Conservation (phyloP, 768 basidiomycete species). For the Lactifluus pinguis region DNA sequence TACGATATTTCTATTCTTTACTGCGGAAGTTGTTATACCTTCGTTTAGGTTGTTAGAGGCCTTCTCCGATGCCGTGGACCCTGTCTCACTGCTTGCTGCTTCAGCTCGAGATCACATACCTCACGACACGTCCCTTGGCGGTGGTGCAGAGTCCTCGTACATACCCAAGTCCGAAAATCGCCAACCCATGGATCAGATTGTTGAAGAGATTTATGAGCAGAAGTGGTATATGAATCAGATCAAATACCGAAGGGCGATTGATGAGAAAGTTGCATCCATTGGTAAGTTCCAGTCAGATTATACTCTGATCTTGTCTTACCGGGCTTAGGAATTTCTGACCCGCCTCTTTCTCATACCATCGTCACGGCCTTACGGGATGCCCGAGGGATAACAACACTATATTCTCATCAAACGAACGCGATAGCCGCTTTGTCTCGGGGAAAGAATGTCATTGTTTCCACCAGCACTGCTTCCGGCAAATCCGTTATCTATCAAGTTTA, state of each 20-base stretch:
- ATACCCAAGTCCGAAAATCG: constrained; percentile 40
- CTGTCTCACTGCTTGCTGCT: constrained; percentile 51
- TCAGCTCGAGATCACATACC: constrained; percentile 69
- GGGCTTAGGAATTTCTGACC: constrained; percentile 37
- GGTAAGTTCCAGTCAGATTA: constrained; percentile 32
- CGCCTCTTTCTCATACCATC: constrained; percentile 51
- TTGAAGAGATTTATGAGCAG: constrained; percentile 48
- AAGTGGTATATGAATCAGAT: constrained; percentile 70
- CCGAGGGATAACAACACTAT: constrained; percentile 55
- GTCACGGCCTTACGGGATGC: constrained; percentile 44
- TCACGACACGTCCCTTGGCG: constrained; percentile 38
- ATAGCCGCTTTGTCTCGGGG: constrained; percentile 51
- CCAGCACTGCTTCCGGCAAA: constrained; percentile 85
- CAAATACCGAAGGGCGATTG: constrained; percentile 42
- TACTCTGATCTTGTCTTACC: neutral
- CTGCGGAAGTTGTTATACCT: neutral
- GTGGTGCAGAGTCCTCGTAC: constrained; percentile 8
- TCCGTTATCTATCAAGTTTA: constrained; percentile 77
- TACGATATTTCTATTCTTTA: constrained; percentile 32
- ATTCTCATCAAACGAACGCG: constrained; percentile 62
- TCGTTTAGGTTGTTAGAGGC: constrained; percentile 49
- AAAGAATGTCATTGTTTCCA: constrained; percentile 78
- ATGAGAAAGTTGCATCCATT: constrained; percentile 40
- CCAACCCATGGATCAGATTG: constrained; percentile 46
- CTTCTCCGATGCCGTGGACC: constrained; percentile 44